Evolutionary conservation across 108 stramenopile species (phyloP).

Genomic region (Discostella pseudostelligera): DNA sequence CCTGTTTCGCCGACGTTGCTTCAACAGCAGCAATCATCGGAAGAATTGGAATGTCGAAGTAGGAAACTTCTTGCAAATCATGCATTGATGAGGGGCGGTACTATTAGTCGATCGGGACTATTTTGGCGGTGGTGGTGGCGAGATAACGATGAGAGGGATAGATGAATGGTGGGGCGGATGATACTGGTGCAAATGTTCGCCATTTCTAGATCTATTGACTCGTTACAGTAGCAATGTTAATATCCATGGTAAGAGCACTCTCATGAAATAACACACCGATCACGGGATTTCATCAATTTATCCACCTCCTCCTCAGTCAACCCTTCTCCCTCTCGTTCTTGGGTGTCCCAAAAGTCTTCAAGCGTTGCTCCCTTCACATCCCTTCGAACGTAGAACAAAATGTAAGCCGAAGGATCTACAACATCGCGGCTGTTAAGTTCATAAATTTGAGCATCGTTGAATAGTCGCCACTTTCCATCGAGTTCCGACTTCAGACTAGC

Average conservation of each 20-base stretch:
- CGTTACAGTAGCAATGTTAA: too few relatives aligned
- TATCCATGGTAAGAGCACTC: neutral
- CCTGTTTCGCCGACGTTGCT: conserved; percentile 7
- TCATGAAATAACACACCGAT: conserved; percentile 81
- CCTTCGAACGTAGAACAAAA: conserved; percentile 85
- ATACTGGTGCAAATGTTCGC: neutral
- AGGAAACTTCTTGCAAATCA: neutral
- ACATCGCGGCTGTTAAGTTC: conserved; percentile 82
- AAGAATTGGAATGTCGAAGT: neutral
- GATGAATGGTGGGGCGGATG: neutral
- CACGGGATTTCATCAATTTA: conserved; percentile 67
- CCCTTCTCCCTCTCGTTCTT: conserved; percentile 66
- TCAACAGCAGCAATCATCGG: neutral
- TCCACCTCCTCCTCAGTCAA: conserved; percentile 86
- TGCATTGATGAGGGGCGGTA: neutral
- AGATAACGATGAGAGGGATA: neutral
- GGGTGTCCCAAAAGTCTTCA: conserved; percentile 83
- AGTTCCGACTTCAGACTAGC: conserved; percentile 82
- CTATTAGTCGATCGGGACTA: neutral
- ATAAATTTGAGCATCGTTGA: conserved; percentile 88
- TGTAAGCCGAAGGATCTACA: conserved; percentile 87
- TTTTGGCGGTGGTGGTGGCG: neutral
- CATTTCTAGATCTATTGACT: too few relatives aligned
- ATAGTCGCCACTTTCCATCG: conserved; percentile 88
- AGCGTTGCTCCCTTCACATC: conserved; percentile 79